phyloP scores from a whole-genome alignment of 495 filamentous ascomycete genomes.

The Pseudoneurospora amorphoporcata region DNA sequence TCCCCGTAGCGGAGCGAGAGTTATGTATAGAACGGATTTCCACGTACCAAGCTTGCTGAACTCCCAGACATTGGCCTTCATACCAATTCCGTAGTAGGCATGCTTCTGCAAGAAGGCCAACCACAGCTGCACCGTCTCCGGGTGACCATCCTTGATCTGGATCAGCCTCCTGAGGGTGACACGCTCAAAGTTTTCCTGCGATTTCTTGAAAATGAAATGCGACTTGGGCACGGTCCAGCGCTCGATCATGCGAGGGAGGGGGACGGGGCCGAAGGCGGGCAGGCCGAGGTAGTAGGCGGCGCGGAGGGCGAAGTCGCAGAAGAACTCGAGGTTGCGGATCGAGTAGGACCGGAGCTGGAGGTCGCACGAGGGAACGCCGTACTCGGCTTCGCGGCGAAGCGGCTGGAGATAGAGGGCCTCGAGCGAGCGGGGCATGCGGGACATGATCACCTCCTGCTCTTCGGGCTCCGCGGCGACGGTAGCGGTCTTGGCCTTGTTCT shows the following conservation, averaged over 20 bases:
- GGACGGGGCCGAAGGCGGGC: slow-evolving; percentile 75
- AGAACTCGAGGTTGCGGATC: slow-evolving; percentile 85
- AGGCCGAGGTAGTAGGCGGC: slow-evolving; percentile 90
- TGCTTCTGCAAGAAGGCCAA: slow-evolving; percentile 83
- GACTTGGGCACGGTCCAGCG: slow-evolving; percentile 88
- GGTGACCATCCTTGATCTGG: slow-evolving; percentile 87
- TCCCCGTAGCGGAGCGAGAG: background rate
- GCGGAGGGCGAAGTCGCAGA: slow-evolving; percentile 87
- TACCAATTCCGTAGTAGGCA: slow-evolving; percentile 86
- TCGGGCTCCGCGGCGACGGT: background rate
- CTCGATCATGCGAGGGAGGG: slow-evolving; percentile 77
- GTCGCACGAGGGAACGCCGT: slow-evolving; percentile 76
- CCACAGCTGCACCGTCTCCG: slow-evolving; percentile 82
- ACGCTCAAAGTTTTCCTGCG: slow-evolving; percentile 93
- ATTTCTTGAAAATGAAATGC: slow-evolving; percentile 93
- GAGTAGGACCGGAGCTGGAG: slow-evolving; percentile 89
- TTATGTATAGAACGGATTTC: background rate
- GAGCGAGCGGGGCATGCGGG: slow-evolving; percentile 23
- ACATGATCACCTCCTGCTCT: background rate
- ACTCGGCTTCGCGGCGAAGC: slow-evolving; percentile 59
- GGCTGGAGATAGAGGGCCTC: slow-evolving; percentile 82
- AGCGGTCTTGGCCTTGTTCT: background rate
- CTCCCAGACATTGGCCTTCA: slow-evolving; percentile 98
- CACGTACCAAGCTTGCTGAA: slow-evolving; percentile 60
- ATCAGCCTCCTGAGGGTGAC: slow-evolving; percentile 78